phyloP scores from a whole-genome alignment of 768 basidiomycete genomes.

The Dioszegia crocea region DNA sequence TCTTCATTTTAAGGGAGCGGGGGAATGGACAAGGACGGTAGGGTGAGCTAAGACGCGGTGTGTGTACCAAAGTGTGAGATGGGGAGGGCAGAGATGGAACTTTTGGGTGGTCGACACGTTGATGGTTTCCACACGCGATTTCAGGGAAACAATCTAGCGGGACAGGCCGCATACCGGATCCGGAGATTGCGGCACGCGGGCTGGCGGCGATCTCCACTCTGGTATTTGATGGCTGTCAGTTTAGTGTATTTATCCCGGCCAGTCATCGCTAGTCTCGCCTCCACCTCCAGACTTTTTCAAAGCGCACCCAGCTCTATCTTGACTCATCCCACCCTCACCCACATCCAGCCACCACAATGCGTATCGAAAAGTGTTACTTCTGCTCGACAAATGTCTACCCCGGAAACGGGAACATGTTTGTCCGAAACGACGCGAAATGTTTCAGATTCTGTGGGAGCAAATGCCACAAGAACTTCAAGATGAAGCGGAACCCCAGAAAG shows the following conservation, averaged over 20 bases:
- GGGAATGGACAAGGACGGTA: background rate
- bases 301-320: no score
- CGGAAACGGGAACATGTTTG: conserved; percentile 93
- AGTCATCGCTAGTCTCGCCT: background rate
- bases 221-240: background rate
- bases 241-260: background rate
- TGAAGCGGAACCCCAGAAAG: conserved; percentile 99
- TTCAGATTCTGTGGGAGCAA: conserved; percentile 98
- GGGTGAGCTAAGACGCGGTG: no score
- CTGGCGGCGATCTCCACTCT: background rate
- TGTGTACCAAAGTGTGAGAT: background rate
- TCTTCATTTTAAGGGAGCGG: conserved; percentile 34
- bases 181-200: background rate
- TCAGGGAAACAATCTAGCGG: background rate
- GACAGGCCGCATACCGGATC: no score
- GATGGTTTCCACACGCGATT: background rate
- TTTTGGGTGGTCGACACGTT: conserved; percentile 1
- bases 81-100: background rate
- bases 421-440: conserved; percentile 95
- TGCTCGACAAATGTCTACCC: conserved; percentile 96
- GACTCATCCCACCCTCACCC: background rate
- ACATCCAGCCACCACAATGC: conserved; percentile 56
- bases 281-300: background rate
- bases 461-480: conserved; percentile 99
- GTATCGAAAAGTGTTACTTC: conserved; percentile 97